Evolutionary conservation across 2,329 filamentous ascomycete genomes (phyloP).

Genomic region (Monilinia fructigena): DNA sequence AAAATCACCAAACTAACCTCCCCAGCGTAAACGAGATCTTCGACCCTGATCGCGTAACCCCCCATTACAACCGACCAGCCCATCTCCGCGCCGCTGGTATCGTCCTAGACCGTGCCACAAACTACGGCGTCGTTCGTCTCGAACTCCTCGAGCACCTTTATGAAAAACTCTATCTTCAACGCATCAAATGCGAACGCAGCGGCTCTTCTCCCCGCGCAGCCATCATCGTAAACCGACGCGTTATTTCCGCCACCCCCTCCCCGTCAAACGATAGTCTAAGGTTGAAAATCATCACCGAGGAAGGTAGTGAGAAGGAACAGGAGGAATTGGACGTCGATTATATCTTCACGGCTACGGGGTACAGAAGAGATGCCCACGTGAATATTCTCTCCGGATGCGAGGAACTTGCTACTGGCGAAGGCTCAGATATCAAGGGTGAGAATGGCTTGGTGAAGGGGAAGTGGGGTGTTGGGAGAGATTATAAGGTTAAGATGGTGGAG

Average conservation of each 20-base stretch:
- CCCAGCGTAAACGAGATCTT: constrained; percentile 92
- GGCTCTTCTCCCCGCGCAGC: constrained; percentile 77
- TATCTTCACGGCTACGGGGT: constrained; percentile 85
- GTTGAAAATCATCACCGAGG: constrained; percentile 42
- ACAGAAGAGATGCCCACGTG: constrained; percentile 74
- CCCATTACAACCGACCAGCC: constrained; percentile 66
- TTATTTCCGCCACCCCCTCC: constrained; percentile 42
- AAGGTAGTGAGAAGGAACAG: constrained; percentile 39
- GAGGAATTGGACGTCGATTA: constrained; percentile 66
- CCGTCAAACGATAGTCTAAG: constrained; percentile 33
- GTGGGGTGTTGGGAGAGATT: constrained; percentile 73
- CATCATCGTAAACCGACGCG: constrained; percentile 68
- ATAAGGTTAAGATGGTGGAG: constrained; percentile 69
- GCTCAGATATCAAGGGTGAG: constrained; percentile 27
- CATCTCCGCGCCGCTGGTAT: constrained; percentile 59
- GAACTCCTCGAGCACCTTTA: constrained; percentile 87
- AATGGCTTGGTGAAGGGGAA: constrained; percentile 44
- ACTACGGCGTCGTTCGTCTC: constrained; percentile 93
- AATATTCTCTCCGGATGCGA: constrained; percentile 68
- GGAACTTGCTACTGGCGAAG: constrained; percentile 54
- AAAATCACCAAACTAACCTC: constrained; percentile 16
- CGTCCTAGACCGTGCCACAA: constrained; percentile 74
- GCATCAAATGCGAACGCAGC: constrained; percentile 59
- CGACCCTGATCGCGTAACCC: constrained; percentile 80
- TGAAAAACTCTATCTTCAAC: constrained; percentile 83